Base-by-base conservation (phyloP, 345 rosid species). In the Excoecaria cochinchinensis region DNA sequence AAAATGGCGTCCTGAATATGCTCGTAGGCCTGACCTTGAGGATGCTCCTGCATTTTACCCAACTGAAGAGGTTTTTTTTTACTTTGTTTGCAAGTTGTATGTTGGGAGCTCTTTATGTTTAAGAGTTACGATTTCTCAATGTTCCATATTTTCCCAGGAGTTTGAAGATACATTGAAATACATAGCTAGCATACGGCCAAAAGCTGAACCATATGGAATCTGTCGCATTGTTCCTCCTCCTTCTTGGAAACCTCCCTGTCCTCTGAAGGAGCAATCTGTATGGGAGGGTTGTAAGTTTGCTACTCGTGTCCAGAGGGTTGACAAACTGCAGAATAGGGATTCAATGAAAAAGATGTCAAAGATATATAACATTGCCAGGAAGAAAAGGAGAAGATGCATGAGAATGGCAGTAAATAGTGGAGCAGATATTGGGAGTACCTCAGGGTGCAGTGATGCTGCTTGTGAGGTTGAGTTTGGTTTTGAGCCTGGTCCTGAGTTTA, bases 211-310 rank as follows among this genome's bases (percentile, higher is more conserved):
- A 60, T 92, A 88, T 88, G 99, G 99, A 78, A 90, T 96, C 70
- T 93, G 99, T 80, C 98, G 98, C 73, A 92, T 96, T 77, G 97
- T 96, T 79, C 99, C 99, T 78, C 98, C 99, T 69, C 71, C 90
- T 69, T 90, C 97, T 71, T 96, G 99, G 99, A 93, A 86, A 75
- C 98, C 99, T 74, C 97, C 97, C 0, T 96, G 97, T 83, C 94
- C 90, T 48, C 87, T 96, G 51, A 88, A 86, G 88, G 97, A 86
- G 69, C 87, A 88, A 76, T 78, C 78, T 76, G 75, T 81, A 22
- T 96, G 99, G 99, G 97, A 93, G 82, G 76, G 69, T 71, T 90
- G 97, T 77, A 84, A 79, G 71, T 96, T 96, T 77, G 79, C 86
- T 1, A 96, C 99, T 52, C 99, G 99, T 75, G 94, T 93, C 53